phyloP scores from a whole-genome alignment of 129 eudicot genomes.

The Artemisia annua region DNA sequence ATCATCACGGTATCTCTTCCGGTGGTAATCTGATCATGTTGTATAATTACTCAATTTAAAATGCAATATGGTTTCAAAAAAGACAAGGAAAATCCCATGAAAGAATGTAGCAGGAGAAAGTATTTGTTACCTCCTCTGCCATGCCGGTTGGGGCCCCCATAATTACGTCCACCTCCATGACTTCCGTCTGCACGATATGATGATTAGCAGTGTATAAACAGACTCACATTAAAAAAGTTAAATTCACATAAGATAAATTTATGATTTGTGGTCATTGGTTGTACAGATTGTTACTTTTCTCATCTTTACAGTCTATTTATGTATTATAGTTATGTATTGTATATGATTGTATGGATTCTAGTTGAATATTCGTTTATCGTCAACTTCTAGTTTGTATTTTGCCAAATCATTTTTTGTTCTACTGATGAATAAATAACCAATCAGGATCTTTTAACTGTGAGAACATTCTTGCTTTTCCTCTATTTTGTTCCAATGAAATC shows the following conservation, averaged over 20 bases:
- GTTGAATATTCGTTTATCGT: no score
- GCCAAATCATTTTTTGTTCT: no score
- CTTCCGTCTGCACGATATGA: constrained; percentile 56
- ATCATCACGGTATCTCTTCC: constrained; percentile 88
- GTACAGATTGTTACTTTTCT: no score
- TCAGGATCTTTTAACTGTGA: no score
- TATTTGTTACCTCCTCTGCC: constrained; percentile 62
- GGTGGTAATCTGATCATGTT: constrained; percentile 49
- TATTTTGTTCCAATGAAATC: no score
- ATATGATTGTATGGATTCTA: no score
- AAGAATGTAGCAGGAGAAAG: neutral
- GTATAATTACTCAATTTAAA: neutral
- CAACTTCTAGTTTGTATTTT: no score
- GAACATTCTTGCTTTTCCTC: no score
- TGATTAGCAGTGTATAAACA: neutral
- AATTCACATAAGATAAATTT: neutral
- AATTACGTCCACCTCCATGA: constrained; percentile 56
- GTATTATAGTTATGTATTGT: no score
- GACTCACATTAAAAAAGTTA: neutral
- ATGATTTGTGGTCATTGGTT: no score
- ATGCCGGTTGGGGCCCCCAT: constrained; percentile 64
- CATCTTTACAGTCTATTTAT: no score
- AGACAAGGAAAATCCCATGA: neutral
- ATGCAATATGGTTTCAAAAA: neutral
- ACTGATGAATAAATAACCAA: no score